Base-by-base conservation (phyloP, 1,139 yeast species). In the Taphrina communis region DNA sequence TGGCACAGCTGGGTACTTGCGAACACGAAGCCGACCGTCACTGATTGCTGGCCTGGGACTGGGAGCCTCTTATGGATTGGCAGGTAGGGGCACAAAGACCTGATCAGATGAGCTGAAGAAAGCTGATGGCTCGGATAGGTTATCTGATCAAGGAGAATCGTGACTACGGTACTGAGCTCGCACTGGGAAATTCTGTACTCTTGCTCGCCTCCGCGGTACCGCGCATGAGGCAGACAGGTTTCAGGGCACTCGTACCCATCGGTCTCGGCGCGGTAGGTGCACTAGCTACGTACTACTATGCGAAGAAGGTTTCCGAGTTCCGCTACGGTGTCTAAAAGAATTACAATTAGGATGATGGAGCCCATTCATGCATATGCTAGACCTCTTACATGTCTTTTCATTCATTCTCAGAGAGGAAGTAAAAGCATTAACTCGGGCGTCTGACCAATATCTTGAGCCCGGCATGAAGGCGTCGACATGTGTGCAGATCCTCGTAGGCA, bases 141-240 rank as follows among this genome's bases (percentile, higher is more conserved):
- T 58, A 90, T 78, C 82, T 92, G 73, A 81, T 90, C 73, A 84
- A 85, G 72, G 81, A 87, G 71, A 90, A 90, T 76, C 87, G 86
- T 71, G 91, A 89, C 76, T 86, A 85, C 80, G 97, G 97, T 44
- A 82, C 92, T 73, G 94, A 90, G 76, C 76, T 89, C 55, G 97
- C 97, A 0, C 80, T 91, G 68, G 89, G 87, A 9, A 84, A 93
- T 0, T 88, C 96, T 31, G 75, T 86, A 0, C 76, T 88, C 12
- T 82, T 92, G 73, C 78, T 88, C 14, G 84, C 83, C 55, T 92
- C 94, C 31, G 93, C 95, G 9, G 74, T 88, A 19, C 84, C 86
- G 25, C 84, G 98, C 74, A 86, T 93, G 9, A 46, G 51, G 25
- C 51, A 56, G 58, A 74, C 86, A 62, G 85, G 86, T 52, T 81